phyloP scores from a whole-genome alignment of 1,139 yeast species.

The Candida sp. region DNA sequence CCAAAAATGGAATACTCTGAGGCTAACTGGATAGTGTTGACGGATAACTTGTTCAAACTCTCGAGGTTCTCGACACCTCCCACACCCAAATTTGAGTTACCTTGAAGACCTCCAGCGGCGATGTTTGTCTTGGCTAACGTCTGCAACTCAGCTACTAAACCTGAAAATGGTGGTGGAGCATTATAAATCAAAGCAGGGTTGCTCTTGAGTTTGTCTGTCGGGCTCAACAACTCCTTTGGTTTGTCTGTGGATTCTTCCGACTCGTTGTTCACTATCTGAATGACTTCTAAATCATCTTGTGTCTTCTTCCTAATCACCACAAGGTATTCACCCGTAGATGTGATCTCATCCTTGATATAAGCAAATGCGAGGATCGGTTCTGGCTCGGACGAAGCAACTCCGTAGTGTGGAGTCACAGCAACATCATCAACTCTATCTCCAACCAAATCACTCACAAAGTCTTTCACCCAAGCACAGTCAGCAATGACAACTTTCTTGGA shows the following conservation, averaged over 20 bases:
- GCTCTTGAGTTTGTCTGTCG: neutral
- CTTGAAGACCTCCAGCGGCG: neutral
- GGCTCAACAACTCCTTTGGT: neutral
- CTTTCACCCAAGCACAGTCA: slow-evolving; percentile 17
- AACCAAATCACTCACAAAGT: slow-evolving; percentile 8
- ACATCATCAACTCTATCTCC: slow-evolving; percentile 4
- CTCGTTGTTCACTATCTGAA: slow-evolving; percentile 8
- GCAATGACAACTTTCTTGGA: slow-evolving; percentile 13
- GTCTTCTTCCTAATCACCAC: slow-evolving; percentile 15
- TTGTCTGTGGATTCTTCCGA: neutral
- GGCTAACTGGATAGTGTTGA: slow-evolving; percentile 19
- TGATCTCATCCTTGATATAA: slow-evolving; percentile 26
- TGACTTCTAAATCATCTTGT: slow-evolving; percentile 17
- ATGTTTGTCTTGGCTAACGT: neutral
- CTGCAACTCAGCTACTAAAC: slow-evolving; percentile 36
- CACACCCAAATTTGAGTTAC: neutral
- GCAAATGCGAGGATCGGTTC: slow-evolving; percentile 17
- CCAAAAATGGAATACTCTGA: slow-evolving; percentile 22
- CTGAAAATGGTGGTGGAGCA: slow-evolving; percentile 63
- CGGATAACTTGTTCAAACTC: slow-evolving; percentile 24
- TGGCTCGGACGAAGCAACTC: slow-evolving; percentile 9
- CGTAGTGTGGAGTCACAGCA: slow-evolving; percentile 9
- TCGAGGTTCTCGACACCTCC: slow-evolving; percentile 15
- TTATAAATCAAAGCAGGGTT: neutral
- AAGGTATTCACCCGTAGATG: slow-evolving; percentile 29